Conservation (phyloP, 441 rosid genomes). For the Aquilaria agallochum region DNA sequence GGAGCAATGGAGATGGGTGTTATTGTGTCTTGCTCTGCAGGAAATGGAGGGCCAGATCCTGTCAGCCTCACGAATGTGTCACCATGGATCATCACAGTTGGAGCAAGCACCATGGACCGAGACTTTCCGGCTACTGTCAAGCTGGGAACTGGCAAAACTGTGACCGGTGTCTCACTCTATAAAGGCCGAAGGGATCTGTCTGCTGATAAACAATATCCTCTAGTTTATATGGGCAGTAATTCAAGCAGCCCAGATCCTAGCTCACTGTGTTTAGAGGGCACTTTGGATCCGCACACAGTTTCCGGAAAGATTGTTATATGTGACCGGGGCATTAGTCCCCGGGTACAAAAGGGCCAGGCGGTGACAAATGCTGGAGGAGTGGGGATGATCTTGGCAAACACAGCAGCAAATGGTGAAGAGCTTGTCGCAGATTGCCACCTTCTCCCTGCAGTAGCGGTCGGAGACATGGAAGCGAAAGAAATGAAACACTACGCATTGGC, state of each 20-base stretch:
- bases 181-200: conserved; percentile 39
- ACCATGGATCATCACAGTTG: conserved; percentile 73
- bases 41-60: conserved; percentile 70
- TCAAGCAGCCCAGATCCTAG: conserved; percentile 51
- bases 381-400: conserved; percentile 63
- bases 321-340: conserved; percentile 66
- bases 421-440: conserved; percentile 70
- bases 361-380: conserved; percentile 66
- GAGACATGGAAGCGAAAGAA: conserved; percentile 64
- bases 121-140: conserved; percentile 51
- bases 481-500: conserved; percentile 55
- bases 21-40: conserved; percentile 64
- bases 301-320: conserved; percentile 64
- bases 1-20: conserved; percentile 85
- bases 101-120: conserved; percentile 68
- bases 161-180: conserved; percentile 54
- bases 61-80: conserved; percentile 62
- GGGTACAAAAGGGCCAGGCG: conserved; percentile 66
- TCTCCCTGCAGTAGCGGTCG: conserved; percentile 61
- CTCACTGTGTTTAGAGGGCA: conserved; percentile 63
- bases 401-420: conserved; percentile 61
- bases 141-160: conserved; percentile 37
- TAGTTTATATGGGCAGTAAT: conserved; percentile 51
- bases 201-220: conserved; percentile 39
- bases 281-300: conserved; percentile 39